These are phyloP conservation scores for Botrytis elliptica DNA, from an alignment of 2,329 filamentous ascomycete genomes.

Conservation along the genomic window DNA sequence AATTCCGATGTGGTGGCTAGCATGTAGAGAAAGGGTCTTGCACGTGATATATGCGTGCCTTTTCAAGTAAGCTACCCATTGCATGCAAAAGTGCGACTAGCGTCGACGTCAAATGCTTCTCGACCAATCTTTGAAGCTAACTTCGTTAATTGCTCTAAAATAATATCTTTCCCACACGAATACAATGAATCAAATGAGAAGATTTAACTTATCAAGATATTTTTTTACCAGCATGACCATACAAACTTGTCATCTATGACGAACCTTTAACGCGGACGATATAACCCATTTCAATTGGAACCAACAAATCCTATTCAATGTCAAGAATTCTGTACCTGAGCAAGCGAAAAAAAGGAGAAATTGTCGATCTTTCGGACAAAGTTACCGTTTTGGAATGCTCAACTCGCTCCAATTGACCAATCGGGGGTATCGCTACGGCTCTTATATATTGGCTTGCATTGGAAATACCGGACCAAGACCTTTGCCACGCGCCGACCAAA, in stretches of 20 bases:
- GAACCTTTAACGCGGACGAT: background rate
- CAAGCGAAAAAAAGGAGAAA: background rate
- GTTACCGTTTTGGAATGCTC: background rate
- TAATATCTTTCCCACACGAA: background rate
- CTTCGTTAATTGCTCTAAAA: too few relatives aligned
- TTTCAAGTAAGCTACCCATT: background rate
- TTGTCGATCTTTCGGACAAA: background rate
- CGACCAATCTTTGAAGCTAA: background rate
- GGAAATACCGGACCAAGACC: background rate
- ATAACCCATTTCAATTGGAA: background rate
- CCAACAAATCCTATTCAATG: background rate
- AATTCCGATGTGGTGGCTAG: background rate
- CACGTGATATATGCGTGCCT: background rate
- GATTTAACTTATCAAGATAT: background rate
- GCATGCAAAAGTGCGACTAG: background rate
- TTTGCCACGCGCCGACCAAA: background rate
- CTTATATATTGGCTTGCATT: background rate
- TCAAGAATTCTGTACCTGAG: background rate
- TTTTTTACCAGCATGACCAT: background rate
- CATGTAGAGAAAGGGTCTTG: background rate
- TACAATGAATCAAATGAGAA: background rate
- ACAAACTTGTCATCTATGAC: constrained; percentile 4
- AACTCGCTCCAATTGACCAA: background rate
- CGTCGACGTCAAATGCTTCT: background rate
- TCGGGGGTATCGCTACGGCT: background rate